phyloP scores from a whole-genome alignment of 768 basidiomycete genomes.

The Pleurotus citrinopileatus region DNA sequence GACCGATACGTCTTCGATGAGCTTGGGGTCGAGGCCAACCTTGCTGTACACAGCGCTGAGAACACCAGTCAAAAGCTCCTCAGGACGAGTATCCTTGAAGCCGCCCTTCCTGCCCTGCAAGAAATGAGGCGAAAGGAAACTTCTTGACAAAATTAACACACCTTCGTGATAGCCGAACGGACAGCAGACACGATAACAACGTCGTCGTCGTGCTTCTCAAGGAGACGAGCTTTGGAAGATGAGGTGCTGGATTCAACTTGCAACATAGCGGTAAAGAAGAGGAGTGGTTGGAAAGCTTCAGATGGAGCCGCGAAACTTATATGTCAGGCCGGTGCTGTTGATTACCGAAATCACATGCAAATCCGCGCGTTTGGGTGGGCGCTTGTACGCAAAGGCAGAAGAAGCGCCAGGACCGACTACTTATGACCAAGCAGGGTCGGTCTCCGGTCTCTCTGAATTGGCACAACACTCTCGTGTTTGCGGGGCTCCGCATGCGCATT shows the following conservation, averaged over 20 bases:
- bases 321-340: neutral
- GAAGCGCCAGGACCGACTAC: neutral
- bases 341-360: neutral
- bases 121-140: conserved; percentile 10
- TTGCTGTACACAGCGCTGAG: conserved; percentile 71
- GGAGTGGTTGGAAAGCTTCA: neutral
- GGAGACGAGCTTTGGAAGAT: conserved; percentile 53
- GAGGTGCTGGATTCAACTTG: conserved; percentile 9
- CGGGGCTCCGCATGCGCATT: neutral
- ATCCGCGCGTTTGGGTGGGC: too few species aligned
- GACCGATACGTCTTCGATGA: conserved; percentile 82
- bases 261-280: conserved; percentile 1
- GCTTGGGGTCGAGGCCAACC: conserved; percentile 69
- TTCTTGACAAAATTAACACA: conserved; percentile 29
- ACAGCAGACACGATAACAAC: conserved; percentile 89
- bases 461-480: neutral
- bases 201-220: conserved; percentile 77
- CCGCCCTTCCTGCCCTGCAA: conserved; percentile 77
- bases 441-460: neutral
- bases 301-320: neutral
- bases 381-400: too few species aligned
- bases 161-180: conserved; percentile 92
- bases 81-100: conserved; percentile 88
- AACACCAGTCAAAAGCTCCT: conserved; percentile 75
- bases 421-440: neutral